A percentile compares a stretch with the other conserved stretches of the same genome.
Evolutionary conservation across 352 stramenopile genomes (phyloP).

Genomic region (Globisporangium spiculum): DNA sequence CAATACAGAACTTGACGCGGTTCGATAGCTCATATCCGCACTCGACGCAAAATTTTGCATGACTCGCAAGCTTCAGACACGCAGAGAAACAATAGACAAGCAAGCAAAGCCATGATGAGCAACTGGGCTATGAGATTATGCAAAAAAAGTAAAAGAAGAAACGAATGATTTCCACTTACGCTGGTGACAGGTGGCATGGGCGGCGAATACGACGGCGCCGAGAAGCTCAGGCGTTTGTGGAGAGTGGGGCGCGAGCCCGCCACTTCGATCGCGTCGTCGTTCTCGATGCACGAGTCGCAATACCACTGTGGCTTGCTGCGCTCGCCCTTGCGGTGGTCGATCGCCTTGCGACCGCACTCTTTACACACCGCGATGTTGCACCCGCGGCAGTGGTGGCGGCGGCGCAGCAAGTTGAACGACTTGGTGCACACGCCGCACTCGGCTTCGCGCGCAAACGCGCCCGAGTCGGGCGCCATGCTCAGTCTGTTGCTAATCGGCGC

Average conservation of each 20-base stretch:
- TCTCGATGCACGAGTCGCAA: conserved; percentile 63
- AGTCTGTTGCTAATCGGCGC: conserved; percentile 33
- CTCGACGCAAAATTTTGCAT: conserved; percentile 82
- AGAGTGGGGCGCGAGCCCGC: conserved; percentile 39
- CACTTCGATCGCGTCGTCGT: conserved; percentile 68
- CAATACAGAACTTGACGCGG: conserved; percentile 85
- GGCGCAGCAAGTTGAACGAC: conserved; percentile 78
- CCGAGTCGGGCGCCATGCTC: conserved; percentile 33
- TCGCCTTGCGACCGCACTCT: conserved; percentile 74
- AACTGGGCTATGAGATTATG: not conserved
- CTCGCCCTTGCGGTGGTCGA: conserved; percentile 59
- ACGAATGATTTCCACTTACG: conserved; percentile 26
- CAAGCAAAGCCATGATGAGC: not conserved
- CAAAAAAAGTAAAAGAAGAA: not conserved
- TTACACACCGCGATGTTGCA: conserved; percentile 86
- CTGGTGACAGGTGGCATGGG: conserved; percentile 40
- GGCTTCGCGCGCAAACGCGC: conserved; percentile 68
- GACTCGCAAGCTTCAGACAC: conserved; percentile 43
- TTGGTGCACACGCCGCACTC: conserved; percentile 73
- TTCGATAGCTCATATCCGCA: conserved; percentile 77
- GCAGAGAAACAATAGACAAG: conserved; percentile 7
- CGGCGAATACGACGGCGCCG: conserved; percentile 34
- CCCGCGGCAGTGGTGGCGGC: conserved; percentile 80
- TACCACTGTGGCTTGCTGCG: conserved; percentile 73
- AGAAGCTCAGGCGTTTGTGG: conserved; percentile 69